phyloP scores from a whole-genome alignment of 1,284 basidiomycete species.

The Erythrobasidium hasegawianum region DNA sequence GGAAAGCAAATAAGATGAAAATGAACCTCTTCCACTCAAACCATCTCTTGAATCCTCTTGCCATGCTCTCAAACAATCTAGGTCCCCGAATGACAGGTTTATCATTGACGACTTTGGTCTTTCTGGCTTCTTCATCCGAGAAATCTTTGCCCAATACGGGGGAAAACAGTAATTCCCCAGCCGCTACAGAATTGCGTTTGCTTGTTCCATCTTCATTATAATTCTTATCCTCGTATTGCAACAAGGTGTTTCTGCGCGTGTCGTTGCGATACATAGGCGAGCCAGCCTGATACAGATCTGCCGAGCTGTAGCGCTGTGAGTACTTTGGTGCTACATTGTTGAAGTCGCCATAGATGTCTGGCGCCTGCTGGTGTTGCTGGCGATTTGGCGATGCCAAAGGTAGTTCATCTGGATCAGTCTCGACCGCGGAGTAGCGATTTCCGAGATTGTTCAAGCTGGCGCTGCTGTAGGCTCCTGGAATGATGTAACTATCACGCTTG shows the following conservation, averaged over 20 bases:
- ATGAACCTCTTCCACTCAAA: slow-evolving; percentile 23
- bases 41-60: background rate
- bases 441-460: slow-evolving; percentile 9
- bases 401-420: slow-evolving; percentile 1
- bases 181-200: slow-evolving; percentile 23
- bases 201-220: background rate
- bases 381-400: background rate
- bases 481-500: slow-evolving; percentile 32
- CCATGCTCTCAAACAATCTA: slow-evolving; percentile 9
- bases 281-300: background rate
- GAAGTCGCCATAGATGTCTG: slow-evolving; percentile 31
- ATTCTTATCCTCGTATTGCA: background rate
- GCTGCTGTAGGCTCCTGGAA: slow-evolving; percentile 18
- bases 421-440: slow-evolving; percentile 10
- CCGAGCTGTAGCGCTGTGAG: background rate
- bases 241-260: background rate
- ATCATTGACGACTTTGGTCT: slow-evolving; percentile 23
- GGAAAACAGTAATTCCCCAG: slow-evolving; percentile 16
- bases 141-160: slow-evolving; percentile 28
- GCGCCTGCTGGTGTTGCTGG: slow-evolving; percentile 17
- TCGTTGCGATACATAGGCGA: background rate
- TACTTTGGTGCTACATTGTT: slow-evolving; percentile 23
- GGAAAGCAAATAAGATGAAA: slow-evolving; percentile 19
- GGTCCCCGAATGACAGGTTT: slow-evolving; percentile 1
- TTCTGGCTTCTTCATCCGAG: slow-evolving; percentile 17